These are phyloP conservation scores for Aspergillus sclerotialis DNA, from an alignment of 2,329 filamentous ascomycete genomes.

Conservation along the genomic window DNA sequence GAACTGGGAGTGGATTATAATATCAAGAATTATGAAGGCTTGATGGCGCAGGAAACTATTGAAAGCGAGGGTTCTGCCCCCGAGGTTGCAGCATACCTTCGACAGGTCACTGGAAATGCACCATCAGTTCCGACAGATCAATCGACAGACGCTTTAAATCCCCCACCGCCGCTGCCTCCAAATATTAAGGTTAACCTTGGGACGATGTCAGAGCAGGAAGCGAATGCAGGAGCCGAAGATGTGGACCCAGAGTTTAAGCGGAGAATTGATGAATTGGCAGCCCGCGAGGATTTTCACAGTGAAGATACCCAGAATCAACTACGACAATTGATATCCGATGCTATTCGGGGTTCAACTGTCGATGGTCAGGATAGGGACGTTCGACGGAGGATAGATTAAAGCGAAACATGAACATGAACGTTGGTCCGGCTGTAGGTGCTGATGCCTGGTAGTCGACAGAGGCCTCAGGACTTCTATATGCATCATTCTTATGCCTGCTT, in stretches of 20 bases:
- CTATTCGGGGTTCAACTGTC: constrained; percentile 60
- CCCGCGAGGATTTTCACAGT: constrained; percentile 73
- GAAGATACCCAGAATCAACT: constrained; percentile 74
- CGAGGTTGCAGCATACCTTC: constrained; percentile 66
- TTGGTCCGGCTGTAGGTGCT: no score
- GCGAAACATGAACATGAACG: no score
- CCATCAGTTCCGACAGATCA: constrained; percentile 17
- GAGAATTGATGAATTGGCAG: constrained; percentile 82
- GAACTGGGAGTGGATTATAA: constrained; percentile 66
- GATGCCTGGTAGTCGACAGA: no score
- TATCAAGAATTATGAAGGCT: constrained; percentile 63
- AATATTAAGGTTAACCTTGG: constrained; percentile 73
- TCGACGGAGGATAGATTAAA: constrained; percentile 54
- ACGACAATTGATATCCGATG: constrained; percentile 71
- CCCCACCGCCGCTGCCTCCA: constrained; percentile 61
- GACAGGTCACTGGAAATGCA: constrained; percentile 26
- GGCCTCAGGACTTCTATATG: no score
- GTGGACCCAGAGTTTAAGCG: constrained; percentile 76
- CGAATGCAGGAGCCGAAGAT: constrained; percentile 52
- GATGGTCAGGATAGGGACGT: constrained; percentile 57
- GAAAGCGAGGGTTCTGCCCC: constrained; percentile 71
- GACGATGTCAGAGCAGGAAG: constrained; percentile 56
- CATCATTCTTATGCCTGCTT: no score
- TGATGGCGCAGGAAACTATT: constrained; percentile 76
- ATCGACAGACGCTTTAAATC: constrained; percentile 29